Percentiles rank a stretch among this genome's conserved stretches.
Evolutionary conservation across 129 eudicot genomes (phyloP).

Genomic region (Centaurea solstitialis): DNA sequence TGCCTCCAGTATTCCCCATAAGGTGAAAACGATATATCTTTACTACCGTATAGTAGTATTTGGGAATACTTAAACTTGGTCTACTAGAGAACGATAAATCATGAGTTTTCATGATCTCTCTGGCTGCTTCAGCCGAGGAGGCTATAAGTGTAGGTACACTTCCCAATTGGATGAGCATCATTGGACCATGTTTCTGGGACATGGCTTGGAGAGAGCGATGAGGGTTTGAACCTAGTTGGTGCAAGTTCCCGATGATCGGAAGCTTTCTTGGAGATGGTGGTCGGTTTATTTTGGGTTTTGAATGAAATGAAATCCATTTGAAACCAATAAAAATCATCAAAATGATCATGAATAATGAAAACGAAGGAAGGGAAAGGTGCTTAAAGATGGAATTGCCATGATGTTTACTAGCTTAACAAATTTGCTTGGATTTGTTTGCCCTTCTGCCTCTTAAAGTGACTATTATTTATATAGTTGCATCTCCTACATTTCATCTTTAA

Average conservation of each 20-base stretch:
- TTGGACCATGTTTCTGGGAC: conserved; percentile 38
- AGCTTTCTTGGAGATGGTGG: conserved; percentile 64
- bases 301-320: conserved; percentile 11
- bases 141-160: conserved; percentile 25
- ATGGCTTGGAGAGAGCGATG: conserved; percentile 42
- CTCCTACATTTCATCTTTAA: neutral
- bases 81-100: conserved; percentile 30
- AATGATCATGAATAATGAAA: neutral
- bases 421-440: neutral
- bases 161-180: conserved; percentile 52
- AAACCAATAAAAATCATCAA: neutral
- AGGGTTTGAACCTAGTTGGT: conserved; percentile 46
- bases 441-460: neutral
- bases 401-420: neutral
- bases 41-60: conserved; percentile 20
- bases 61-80: neutral
- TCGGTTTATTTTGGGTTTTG: conserved; percentile 6
- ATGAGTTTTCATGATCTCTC: conserved; percentile 42
- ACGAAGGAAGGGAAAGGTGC: neutral
- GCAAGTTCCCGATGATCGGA: conserved; percentile 57
- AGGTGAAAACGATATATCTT: conserved; percentile 26
- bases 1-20: conserved; percentile 40
- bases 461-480: neutral
- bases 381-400: neutral
- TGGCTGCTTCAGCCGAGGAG: conserved; percentile 32